Evolutionary conservation across 208 protist genomes (phyloP).

Genomic region (Trypanosoma rangeli): DNA sequence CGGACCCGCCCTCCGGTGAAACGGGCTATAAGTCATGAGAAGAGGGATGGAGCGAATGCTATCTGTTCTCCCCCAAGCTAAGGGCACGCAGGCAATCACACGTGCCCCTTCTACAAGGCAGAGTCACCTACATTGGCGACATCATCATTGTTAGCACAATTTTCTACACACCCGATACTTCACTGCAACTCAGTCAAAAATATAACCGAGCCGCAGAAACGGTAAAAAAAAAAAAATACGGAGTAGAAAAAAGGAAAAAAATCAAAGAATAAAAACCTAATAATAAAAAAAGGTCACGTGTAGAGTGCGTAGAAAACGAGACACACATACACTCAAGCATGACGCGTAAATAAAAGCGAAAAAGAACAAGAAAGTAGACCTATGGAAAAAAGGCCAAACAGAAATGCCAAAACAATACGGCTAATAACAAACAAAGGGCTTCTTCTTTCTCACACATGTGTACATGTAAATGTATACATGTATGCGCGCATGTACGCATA

Average conservation of each 20-base stretch:
- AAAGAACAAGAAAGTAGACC: slow-evolving; percentile 12
- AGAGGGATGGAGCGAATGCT: no score
- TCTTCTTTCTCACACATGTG: slow-evolving; percentile 6
- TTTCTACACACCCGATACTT: no score
- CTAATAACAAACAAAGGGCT: slow-evolving; percentile 2
- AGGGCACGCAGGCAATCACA: no score
- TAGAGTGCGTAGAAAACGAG: not conserved
- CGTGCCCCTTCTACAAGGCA: no score
- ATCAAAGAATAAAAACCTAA: slow-evolving; percentile 9
- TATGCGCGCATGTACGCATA: not conserved
- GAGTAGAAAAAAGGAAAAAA: slow-evolving; percentile 4
- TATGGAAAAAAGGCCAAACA: slow-evolving; percentile 12
- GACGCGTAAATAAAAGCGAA: not conserved
- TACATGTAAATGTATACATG: not conserved
- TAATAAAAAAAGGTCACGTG: slow-evolving; percentile 7
- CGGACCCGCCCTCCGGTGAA: no score
- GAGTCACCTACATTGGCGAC: no score
- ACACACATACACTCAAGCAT: slow-evolving; percentile 6
- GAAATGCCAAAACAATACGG: slow-evolving; percentile 2
- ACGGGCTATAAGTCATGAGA: no score
- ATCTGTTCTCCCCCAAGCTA: no score
- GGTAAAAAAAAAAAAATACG: no score
- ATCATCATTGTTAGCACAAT: no score
- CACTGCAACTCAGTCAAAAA: no score
- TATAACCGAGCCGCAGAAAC: no score